These are phyloP conservation scores for Millerozyma acaciae DNA, from an alignment of 805 yeast species.

Conservation along the genomic window DNA sequence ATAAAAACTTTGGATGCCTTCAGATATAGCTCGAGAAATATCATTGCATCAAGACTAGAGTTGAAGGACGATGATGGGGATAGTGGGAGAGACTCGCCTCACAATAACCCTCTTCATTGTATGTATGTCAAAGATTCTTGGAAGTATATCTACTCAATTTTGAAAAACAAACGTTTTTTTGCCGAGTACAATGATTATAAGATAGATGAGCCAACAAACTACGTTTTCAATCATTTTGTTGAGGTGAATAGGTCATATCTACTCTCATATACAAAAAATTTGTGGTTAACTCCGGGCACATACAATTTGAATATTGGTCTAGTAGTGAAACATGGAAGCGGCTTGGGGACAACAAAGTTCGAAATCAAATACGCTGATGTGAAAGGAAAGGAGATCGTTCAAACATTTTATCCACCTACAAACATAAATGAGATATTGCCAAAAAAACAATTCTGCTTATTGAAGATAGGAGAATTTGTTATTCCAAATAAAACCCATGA, in stretches of 20 bases:
- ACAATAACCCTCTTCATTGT: conserved; percentile 18
- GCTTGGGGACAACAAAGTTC: conserved; percentile 57
- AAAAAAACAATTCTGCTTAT: conserved; percentile 43
- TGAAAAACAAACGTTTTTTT: conserved; percentile 50
- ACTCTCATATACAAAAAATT: conserved; percentile 41
- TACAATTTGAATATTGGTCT: conserved; percentile 52
- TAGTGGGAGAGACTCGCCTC: conserved; percentile 2
- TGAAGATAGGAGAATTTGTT: conserved; percentile 48
- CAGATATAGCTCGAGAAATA: conserved; percentile 21
- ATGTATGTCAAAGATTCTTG: conserved; percentile 49
- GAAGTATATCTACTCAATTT: conserved; percentile 48
- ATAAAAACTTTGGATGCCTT: conserved; percentile 38
- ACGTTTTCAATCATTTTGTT: conserved; percentile 41
- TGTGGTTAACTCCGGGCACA: conserved; percentile 46
- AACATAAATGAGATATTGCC: conserved; percentile 58
- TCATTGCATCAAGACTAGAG: conserved; percentile 23
- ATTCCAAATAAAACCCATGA: conserved; percentile 18
- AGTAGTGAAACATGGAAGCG: conserved; percentile 50
- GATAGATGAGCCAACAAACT: conserved; percentile 47
- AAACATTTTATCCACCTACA: conserved; percentile 52
- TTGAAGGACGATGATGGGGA: conserved; percentile 20
- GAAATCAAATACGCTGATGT: conserved; percentile 34
- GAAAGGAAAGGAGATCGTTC: conserved; percentile 21
- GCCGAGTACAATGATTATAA: conserved; percentile 43
- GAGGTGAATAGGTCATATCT: conserved; percentile 49